Evolutionary conservation across 139 green algal species (phyloP).

Genomic region (Coelastrella sp.): DNA sequence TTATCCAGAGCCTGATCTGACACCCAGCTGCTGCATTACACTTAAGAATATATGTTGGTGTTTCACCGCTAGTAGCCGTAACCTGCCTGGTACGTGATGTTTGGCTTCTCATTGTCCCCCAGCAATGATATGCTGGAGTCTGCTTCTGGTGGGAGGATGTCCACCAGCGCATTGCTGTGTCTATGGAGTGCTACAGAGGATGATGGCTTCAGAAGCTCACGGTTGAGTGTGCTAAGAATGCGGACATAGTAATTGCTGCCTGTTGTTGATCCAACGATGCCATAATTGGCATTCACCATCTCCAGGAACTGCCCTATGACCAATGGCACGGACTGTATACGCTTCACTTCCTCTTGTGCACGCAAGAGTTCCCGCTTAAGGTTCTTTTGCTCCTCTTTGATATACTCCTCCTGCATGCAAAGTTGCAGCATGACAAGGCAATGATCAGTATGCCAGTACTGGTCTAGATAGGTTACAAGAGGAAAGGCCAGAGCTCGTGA

Average conservation of each 20-base stretch:
- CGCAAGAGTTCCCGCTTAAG: constrained; percentile 98
- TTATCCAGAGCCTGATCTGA: too few relatives aligned
- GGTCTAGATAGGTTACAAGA: not conserved
- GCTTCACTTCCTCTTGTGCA: constrained; percentile 98
- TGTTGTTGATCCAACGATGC: constrained; percentile 98
- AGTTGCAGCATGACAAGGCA: not conserved
- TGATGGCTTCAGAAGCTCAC: constrained; percentile 97
- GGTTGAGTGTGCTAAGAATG: constrained; percentile 97
- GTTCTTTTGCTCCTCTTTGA: constrained; percentile 99
- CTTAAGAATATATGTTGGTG: too few relatives aligned
- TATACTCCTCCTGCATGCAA: constrained; percentile 93
- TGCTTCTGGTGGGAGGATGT: constrained; percentile 98
- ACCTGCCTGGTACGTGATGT: constrained; percentile 93
- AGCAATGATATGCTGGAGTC: constrained; percentile 98
- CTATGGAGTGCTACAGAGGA: constrained; percentile 96
- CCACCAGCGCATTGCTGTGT: constrained; percentile 98
- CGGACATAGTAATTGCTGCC: constrained; percentile 66
- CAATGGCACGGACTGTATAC: constrained; percentile 97
- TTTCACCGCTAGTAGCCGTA: too few relatives aligned
- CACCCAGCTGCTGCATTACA: not conserved
- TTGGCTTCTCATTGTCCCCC: constrained; percentile 90
- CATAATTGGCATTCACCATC: constrained; percentile 97
- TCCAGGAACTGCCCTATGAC: constrained; percentile 99
- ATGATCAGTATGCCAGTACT: not conserved
- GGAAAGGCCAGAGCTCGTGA: not conserved